phyloP scores from a whole-genome alignment of 2,329 filamentous ascomycete genomes.

The Chrysosporium queenslandicum region DNA sequence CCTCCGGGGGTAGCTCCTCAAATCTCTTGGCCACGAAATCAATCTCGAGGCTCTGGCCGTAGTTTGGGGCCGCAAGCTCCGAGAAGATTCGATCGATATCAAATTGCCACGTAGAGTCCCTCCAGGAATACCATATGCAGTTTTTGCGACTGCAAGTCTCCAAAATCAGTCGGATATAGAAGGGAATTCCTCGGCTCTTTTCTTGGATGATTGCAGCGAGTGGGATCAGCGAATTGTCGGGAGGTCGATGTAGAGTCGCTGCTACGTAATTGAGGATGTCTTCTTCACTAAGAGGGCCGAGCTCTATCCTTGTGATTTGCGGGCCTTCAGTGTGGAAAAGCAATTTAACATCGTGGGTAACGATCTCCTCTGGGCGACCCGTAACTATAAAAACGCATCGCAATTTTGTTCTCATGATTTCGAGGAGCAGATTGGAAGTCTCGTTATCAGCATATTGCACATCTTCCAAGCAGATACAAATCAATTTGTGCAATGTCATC shows the following conservation, averaged over 20 bases:
- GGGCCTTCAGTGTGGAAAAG: constrained; percentile 42
- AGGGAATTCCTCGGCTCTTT: constrained; percentile 79
- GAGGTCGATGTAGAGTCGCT: constrained; percentile 62
- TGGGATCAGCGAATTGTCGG: constrained; percentile 58
- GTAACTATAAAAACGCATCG: constrained; percentile 76
- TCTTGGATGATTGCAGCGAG: constrained; percentile 78
- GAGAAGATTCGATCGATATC: constrained; percentile 78
- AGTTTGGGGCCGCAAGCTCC: constrained; percentile 68
- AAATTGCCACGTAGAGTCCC: constrained; percentile 69
- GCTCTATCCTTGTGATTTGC: constrained; percentile 57
- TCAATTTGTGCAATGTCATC: constrained; percentile 72
- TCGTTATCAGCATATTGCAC: constrained; percentile 84
- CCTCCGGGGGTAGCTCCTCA: constrained; percentile 60
- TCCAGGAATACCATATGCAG: constrained; percentile 87
- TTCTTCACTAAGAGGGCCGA: constrained; percentile 63
- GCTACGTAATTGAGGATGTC: constrained; percentile 77
- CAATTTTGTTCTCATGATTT: constrained; percentile 67
- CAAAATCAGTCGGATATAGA: constrained; percentile 85
- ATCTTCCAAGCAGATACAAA: constrained; percentile 82
- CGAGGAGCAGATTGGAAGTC: constrained; percentile 69
- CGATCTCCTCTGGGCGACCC: constrained; percentile 57
- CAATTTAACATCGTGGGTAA: constrained; percentile 36
- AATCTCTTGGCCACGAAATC: constrained; percentile 73
- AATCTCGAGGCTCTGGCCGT: constrained; percentile 69
- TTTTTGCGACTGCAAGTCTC: constrained; percentile 75